Percentiles rank a stretch among this genome's conserved stretches.
Conservation (phyloP, 805 yeast species). For the Candida tibetensis region DNA sequence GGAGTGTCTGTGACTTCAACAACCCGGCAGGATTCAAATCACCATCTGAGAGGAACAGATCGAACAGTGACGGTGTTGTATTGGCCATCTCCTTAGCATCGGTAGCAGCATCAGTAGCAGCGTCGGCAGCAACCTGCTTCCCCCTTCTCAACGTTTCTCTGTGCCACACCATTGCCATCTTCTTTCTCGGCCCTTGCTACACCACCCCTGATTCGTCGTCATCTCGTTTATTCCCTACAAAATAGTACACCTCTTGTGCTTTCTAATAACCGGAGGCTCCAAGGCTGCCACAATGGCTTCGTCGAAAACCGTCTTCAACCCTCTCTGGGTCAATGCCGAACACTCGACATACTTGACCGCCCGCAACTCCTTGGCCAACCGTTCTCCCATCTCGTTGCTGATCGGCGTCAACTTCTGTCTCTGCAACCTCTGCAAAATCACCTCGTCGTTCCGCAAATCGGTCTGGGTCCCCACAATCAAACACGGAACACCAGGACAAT, state of each 20-base stretch:
- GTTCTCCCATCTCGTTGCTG: constrained; percentile 82
- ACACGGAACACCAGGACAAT: constrained; percentile 98
- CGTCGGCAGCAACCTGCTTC: too few relatives aligned
- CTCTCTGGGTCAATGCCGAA: constrained; percentile 95
- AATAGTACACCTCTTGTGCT: constrained; percentile 80
- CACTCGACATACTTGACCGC: constrained; percentile 98
- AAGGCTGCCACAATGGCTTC: constrained; percentile 98
- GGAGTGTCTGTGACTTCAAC: too few relatives aligned
- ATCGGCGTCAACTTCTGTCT: constrained; percentile 90
- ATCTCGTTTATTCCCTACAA: constrained; percentile 40
- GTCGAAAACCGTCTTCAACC: constrained; percentile 95
- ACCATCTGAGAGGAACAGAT: too few relatives aligned
- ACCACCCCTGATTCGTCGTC: neutral
- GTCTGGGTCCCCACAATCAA: constrained; percentile 96
- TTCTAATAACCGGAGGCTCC: constrained; percentile 90
- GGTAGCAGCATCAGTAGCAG: too few relatives aligned
- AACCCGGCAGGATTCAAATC: too few relatives aligned
- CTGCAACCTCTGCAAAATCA: constrained; percentile 82
- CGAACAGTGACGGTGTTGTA: too few relatives aligned
- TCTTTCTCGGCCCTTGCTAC: neutral
- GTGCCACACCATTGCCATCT: too few relatives aligned
- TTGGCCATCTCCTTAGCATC: too few relatives aligned
- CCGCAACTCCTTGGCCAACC: constrained; percentile 86
- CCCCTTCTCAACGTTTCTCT: too few relatives aligned
- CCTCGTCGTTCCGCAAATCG: constrained; percentile 91